These are phyloP conservation scores for Citrus inodora DNA, from an alignment of 345 rosid genomes.

Conservation along the genomic window DNA sequence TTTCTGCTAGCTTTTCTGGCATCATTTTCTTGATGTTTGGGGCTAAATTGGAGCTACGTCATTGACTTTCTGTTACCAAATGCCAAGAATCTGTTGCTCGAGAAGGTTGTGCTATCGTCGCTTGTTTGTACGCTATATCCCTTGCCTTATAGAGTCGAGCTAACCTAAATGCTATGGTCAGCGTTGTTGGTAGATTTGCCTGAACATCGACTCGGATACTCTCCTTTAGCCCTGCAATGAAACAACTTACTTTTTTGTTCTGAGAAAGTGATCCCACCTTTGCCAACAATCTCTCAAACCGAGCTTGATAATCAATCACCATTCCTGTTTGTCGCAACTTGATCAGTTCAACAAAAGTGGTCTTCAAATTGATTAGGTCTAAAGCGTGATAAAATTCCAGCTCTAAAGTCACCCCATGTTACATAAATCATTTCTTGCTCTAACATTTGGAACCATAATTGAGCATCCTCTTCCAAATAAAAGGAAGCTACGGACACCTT, in stretches of 20 bases:
- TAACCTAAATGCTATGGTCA: not conserved
- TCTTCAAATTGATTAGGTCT: too few species aligned
- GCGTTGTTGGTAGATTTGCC: not conserved
- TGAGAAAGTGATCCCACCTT: not conserved
- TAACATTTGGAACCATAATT: too few species aligned
- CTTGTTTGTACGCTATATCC: not conserved
- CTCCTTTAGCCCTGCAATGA: not conserved
- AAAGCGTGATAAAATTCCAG: too few species aligned
- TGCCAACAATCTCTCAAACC: not conserved
- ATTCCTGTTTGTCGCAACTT: too few species aligned
- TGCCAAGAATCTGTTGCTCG: not conserved
- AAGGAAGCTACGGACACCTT: not conserved
- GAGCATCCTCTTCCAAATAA: not conserved
- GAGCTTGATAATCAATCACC: not conserved
- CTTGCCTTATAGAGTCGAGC: not conserved
- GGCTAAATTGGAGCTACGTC: not conserved
- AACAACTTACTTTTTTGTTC: not conserved
- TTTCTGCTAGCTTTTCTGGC: not conserved
- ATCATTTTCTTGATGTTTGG: not conserved
- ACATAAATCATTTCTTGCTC: too few species aligned
- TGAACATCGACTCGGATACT: not conserved
- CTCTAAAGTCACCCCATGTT: too few species aligned
- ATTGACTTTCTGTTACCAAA: not conserved
- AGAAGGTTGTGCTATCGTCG: not conserved
- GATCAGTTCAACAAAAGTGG: too few species aligned